Percentiles rank a stretch among this genome's conserved stretches.
Conservation (phyloP, 139 green algal species). For the Ostreobium quekettii region DNA sequence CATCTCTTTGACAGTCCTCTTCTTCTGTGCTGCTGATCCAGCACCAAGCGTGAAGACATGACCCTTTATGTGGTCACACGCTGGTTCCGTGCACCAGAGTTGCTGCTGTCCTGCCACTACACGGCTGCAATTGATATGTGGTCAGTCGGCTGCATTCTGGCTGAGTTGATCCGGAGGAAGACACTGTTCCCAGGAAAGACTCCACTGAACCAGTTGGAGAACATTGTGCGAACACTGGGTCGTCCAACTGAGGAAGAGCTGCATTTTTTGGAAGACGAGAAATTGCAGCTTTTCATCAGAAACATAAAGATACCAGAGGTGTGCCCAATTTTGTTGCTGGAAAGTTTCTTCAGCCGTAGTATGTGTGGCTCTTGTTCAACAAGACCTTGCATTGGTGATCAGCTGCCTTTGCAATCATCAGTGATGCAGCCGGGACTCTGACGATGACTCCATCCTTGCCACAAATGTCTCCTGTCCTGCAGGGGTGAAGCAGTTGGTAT, state of each 20-base stretch:
- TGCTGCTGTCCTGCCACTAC: constrained; percentile 64
- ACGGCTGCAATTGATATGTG: constrained; percentile 70
- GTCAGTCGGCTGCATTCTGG: constrained; percentile 76
- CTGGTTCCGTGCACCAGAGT: constrained; percentile 51
- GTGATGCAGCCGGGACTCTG: too few species aligned
- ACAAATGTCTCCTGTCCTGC: too few species aligned
- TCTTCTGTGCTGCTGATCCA: too few species aligned
- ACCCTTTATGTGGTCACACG: constrained; percentile 30
- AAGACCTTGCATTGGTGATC: too few species aligned
- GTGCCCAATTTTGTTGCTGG: too few species aligned
- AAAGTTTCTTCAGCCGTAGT: too few species aligned
- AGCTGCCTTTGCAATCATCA: too few species aligned
- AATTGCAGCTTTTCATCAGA: constrained; percentile 75
- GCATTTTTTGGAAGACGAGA: constrained; percentile 73
- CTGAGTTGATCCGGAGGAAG: constrained; percentile 76
- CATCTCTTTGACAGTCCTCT: too few species aligned
- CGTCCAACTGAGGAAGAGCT: constrained; percentile 83
- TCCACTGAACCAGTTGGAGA: constrained; percentile 90
- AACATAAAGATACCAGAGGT: constrained; percentile 50
- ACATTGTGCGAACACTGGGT: constrained; percentile 84
- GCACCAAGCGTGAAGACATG: constrained; percentile 2
- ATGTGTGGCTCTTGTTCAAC: too few species aligned
- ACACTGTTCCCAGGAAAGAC: constrained; percentile 61
- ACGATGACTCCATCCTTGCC: too few species aligned
- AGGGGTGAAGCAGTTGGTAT: too few species aligned